These are phyloP conservation scores for Malania oleifera DNA, from an alignment of 164 flowering plant genomes.

Conservation along the genomic window DNA sequence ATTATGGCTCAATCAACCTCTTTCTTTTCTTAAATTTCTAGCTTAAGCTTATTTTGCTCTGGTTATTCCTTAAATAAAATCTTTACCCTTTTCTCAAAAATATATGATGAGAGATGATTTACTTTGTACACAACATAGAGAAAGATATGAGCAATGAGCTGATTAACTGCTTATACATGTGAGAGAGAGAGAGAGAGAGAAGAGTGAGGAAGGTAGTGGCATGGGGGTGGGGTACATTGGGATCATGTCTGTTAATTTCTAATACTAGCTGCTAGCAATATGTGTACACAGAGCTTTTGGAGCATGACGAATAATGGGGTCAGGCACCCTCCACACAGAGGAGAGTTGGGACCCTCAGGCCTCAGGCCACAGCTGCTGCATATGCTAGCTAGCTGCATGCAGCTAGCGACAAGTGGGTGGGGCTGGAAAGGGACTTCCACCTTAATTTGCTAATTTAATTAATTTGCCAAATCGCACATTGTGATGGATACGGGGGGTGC, in stretches of 20 bases:
- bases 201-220: conserved; percentile 43
- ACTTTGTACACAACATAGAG: too few relatives aligned
- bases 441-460: conserved; percentile 24
- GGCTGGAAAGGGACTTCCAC: conserved; percentile 36
- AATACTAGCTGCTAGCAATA: conserved; percentile 1
- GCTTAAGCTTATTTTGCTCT: too few relatives aligned
- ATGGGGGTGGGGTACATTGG: conserved; percentile 20
- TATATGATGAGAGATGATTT: neutral
- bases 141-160: conserved; percentile 9
- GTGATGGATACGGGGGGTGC: conserved; percentile 18
- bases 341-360: conserved; percentile 6
- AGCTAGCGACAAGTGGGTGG: too few relatives aligned
- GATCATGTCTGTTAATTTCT: neutral
- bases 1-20: too few relatives aligned
- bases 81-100: neutral
- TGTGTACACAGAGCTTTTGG: too few relatives aligned
- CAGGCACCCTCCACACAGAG: conserved; percentile 19
- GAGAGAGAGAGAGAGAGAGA: conserved; percentile 21
- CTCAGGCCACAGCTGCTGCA: too few relatives aligned
- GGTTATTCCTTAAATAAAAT: too few relatives aligned
- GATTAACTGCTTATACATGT: neutral
- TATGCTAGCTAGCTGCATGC: too few relatives aligned
- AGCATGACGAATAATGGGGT: conserved; percentile 30
- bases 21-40: too few relatives aligned
- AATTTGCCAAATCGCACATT: conserved; percentile 42